Percentiles rank a stretch among this genome's conserved stretches.
These are phyloP conservation scores for Trichoderma pleuroti DNA, from an alignment of 2,329 filamentous ascomycete species.

Conservation along the genomic window DNA sequence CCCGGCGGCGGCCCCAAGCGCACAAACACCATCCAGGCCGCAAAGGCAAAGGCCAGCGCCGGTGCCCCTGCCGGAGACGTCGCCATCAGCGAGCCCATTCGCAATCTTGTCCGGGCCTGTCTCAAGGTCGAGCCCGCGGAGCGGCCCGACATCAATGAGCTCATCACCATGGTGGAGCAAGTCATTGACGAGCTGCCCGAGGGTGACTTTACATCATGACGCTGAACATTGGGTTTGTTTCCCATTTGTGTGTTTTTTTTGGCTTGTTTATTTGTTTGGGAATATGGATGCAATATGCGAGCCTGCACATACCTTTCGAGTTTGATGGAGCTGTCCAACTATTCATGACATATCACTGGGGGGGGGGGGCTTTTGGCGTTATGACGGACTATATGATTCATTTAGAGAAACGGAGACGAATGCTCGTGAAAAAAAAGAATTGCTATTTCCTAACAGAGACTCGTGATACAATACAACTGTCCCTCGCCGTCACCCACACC, in stretches of 20 bases:
- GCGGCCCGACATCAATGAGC: constrained; percentile 78
- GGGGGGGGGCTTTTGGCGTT: constrained; percentile 8
- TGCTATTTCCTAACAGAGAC: neutral
- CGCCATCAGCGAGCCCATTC: constrained; percentile 75
- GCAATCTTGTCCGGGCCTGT: constrained; percentile 84
- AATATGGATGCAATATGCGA: constrained; percentile 5
- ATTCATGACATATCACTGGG: neutral
- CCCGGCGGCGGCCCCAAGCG: constrained; percentile 48
- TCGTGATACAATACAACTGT: neutral
- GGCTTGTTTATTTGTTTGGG: neutral
- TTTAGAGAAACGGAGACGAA: neutral
- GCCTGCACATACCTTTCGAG: neutral
- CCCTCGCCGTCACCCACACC: neutral
- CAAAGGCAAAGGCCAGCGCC: constrained; percentile 26
- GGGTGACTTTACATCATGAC: constrained; percentile 20
- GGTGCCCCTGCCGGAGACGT: constrained; percentile 30
- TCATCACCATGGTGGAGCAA: constrained; percentile 74
- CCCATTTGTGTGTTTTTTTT: neutral
- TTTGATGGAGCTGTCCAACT: neutral
- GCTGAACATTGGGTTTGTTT: neutral
- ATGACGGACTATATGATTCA: neutral
- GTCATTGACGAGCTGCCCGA: constrained; percentile 64
- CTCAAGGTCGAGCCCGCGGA: constrained; percentile 83
- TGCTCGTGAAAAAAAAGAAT: neutral
- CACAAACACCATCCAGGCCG: constrained; percentile 40